phyloP scores from a whole-genome alignment of 176 grass and related monocot genomes.

The Aegilops umbellulata region DNA sequence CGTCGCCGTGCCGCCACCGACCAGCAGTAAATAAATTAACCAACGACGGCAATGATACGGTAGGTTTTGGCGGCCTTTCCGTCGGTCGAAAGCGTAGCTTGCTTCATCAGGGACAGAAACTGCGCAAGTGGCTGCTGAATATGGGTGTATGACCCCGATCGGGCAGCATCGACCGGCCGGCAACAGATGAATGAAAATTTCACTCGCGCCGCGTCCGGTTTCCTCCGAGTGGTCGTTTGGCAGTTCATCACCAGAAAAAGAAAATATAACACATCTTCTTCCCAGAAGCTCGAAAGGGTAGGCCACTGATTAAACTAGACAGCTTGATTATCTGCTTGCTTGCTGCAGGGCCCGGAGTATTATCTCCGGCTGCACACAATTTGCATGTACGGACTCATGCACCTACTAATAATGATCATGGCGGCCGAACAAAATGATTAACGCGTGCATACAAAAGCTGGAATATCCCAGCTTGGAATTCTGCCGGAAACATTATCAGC shows the following conservation, averaged over 20 bases:
- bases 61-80: conserved; percentile 7
- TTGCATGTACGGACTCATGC: neutral
- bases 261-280: too few species aligned
- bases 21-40: neutral
- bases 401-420: neutral
- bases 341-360: neutral
- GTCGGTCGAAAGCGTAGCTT: neutral
- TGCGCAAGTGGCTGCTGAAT: neutral
- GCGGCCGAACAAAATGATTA: neutral
- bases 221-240: too few species aligned
- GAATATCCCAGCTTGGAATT: neutral
- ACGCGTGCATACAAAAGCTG: neutral
- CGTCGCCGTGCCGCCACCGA: neutral
- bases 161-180: neutral
- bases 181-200: too few species aligned
- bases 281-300: too few species aligned
- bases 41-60: neutral
- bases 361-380: neutral
- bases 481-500: neutral
- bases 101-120: neutral
- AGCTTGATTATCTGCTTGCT: neutral
- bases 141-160: neutral
- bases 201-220: too few species aligned
- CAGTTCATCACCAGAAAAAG: too few species aligned
- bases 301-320: too few species aligned